Percentiles rank a stretch among this genome's conserved stretches.
phyloP scores from a whole-genome alignment of 371 early-diverging fungal genomes.

The Synchytrium microbalum region DNA sequence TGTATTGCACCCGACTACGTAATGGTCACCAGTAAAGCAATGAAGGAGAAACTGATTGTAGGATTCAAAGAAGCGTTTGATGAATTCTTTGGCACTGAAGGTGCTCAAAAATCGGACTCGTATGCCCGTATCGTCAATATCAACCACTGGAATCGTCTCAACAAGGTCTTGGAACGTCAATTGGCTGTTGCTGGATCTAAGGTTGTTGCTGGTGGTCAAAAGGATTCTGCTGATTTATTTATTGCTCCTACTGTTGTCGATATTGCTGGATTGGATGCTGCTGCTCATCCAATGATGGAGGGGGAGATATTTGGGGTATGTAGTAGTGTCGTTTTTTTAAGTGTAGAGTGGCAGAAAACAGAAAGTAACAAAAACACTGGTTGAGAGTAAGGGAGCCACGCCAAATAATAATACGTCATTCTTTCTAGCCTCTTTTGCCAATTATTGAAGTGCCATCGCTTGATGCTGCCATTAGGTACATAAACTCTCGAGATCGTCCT shows the following conservation, averaged over 20 bases:
- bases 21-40: slow-evolving; percentile 46
- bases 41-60: slow-evolving; percentile 42
- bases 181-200: slow-evolving; percentile 9
- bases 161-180: slow-evolving; percentile 42
- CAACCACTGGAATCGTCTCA: slow-evolving; percentile 65
- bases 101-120: too few relatives aligned
- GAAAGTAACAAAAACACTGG: background rate
- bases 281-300: slow-evolving; percentile 32
- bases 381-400: slow-evolving; percentile 3
- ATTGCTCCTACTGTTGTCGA: slow-evolving; percentile 33
- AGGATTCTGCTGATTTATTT: slow-evolving; percentile 14
- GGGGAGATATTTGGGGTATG: slow-evolving; percentile 39
- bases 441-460: slow-evolving; percentile 58
- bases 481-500: slow-evolving; percentile 34
- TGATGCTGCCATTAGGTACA: slow-evolving; percentile 62
- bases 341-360: too few relatives aligned
- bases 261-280: slow-evolving; percentile 20
- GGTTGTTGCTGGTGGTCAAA: slow-evolving; percentile 25
- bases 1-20: slow-evolving; percentile 87
- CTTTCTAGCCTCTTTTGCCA: slow-evolving; percentile 86
- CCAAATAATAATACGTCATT: slow-evolving; percentile 71
- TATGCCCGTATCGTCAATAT: slow-evolving; percentile 65
- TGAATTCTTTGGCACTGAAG: slow-evolving; percentile 31
- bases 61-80: slow-evolving; percentile 43
- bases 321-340: too few relatives aligned